Conservation (phyloP, 169 alveolate species). For the Plasmodium adleri region DNA sequence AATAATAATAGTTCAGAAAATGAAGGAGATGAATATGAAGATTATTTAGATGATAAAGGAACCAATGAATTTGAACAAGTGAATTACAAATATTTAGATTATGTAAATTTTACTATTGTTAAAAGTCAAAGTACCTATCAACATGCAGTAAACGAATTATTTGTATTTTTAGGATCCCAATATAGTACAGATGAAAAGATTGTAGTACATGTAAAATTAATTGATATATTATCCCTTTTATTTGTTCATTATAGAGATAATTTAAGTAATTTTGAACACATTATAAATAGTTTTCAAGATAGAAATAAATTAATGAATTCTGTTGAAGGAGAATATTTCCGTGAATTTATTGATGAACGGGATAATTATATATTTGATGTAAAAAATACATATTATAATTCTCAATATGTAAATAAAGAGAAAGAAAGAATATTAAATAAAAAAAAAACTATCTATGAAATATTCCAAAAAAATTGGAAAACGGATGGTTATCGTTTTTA, state of each 20-base stretch:
- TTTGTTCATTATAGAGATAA: constrained; percentile 49
- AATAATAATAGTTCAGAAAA: constrained; percentile 11
- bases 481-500: constrained; percentile 61
- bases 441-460: constrained; percentile 56
- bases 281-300: constrained; percentile 71
- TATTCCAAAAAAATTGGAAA: constrained; percentile 60
- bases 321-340: constrained; percentile 56
- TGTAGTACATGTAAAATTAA: constrained; percentile 46
- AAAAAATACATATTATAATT: constrained; percentile 28
- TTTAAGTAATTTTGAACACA: constrained; percentile 57
- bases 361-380: constrained; percentile 38
- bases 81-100: constrained; percentile 51
- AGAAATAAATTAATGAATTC: constrained; percentile 65
- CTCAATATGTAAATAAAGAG: constrained; percentile 20
- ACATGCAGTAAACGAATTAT: constrained; percentile 41
- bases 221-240: constrained; percentile 55
- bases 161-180: constrained; percentile 66
- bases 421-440: constrained; percentile 34
- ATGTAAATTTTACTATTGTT: constrained; percentile 47
- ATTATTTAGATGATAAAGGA: constrained; percentile 30
- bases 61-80: constrained; percentile 65
- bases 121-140: constrained; percentile 35
- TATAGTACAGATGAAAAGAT: constrained; percentile 61
- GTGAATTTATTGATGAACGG: constrained; percentile 61
- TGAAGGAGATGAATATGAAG: constrained; percentile 32